A percentile compares a stretch with the other conserved stretches of the same genome.
Evolutionary conservation across 2,329 filamentous ascomycete genomes (phyloP).

Genomic region (Geosmithia putterillii): DNA sequence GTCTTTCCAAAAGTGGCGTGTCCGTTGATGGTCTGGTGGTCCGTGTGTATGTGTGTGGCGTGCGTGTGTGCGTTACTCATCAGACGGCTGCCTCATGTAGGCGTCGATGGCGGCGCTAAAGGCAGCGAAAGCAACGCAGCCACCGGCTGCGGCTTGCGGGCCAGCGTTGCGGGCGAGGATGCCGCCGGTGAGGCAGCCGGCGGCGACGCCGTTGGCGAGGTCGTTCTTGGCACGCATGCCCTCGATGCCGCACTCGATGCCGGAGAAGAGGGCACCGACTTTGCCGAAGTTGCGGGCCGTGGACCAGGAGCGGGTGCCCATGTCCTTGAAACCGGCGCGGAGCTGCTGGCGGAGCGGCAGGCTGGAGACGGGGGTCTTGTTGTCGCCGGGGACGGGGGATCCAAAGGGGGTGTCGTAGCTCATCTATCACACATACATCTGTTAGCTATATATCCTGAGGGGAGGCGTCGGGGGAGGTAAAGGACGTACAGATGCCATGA

Average conservation of each 20-base stretch:
- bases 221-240: constrained; percentile 90
- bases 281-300: constrained; percentile 92
- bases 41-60: too few relatives aligned
- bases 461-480: background rate
- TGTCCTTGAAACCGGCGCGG: constrained; percentile 79
- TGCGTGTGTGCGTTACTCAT: constrained; percentile 26
- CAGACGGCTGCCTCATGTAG: constrained; percentile 71
- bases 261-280: constrained; percentile 80
- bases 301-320: constrained; percentile 72
- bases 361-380: constrained; percentile 31
- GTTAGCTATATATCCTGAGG: too few relatives aligned
- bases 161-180: constrained; percentile 78
- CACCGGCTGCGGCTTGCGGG: constrained; percentile 75
- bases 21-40: too few relatives aligned
- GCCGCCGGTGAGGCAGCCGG: constrained; percentile 84
- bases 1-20: too few relatives aligned
- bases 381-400: constrained; percentile 25
- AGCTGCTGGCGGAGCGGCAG: constrained; percentile 80
- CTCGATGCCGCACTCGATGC: constrained; percentile 93
- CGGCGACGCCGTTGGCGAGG: constrained; percentile 71
- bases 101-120: constrained; percentile 87
- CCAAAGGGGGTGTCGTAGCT: constrained; percentile 90
- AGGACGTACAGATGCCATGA: constrained; percentile 85
- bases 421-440: too few relatives aligned
- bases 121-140: constrained; percentile 86